A percentile compares a stretch with the other conserved stretches of the same genome.
These are phyloP conservation scores for Phoma sp. DNA, from an alignment of 2,329 filamentous ascomycete genomes.

Conservation along the genomic window DNA sequence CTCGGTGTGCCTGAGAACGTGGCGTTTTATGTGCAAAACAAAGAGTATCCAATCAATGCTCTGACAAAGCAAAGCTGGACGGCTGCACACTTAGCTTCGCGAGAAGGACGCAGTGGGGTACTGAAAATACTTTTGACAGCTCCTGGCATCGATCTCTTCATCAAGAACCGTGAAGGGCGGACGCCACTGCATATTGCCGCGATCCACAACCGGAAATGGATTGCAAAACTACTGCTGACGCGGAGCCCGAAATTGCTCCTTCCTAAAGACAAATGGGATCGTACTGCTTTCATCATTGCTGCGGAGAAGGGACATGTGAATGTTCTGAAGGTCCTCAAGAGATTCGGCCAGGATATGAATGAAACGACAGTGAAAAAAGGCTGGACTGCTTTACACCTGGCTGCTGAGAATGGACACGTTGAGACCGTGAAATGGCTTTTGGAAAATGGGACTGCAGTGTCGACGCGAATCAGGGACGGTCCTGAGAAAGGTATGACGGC, in stretches of 20 bases:
- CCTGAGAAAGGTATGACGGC: conserved; percentile 17
- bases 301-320: conserved; percentile 19
- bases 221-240: conserved; percentile 18
- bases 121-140: conserved; percentile 21
- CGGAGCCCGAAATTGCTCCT: conserved; percentile 10
- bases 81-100: conserved; percentile 24
- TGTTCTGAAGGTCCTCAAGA: conserved; percentile 19
- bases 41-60: conserved; percentile 28
- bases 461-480: conserved; percentile 12
- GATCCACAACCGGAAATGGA: conserved; percentile 11
- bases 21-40: conserved; percentile 16
- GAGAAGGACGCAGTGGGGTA: conserved; percentile 21
- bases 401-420: conserved; percentile 19
- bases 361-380: conserved; percentile 18
- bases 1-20: conserved; percentile 20
- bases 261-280: conserved; percentile 13
- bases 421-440: conserved; percentile 18
- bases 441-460: conserved; percentile 18
- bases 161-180: conserved; percentile 23
- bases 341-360: conserved; percentile 21
- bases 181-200: conserved; percentile 26
- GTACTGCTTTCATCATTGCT: conserved; percentile 22
- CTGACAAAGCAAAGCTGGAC: conserved; percentile 25
- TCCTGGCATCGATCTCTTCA: conserved; percentile 18
- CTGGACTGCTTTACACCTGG: conserved; percentile 25